These are phyloP conservation scores for Dendrobium catenatum DNA, from an alignment of 106 monocot species.

Conservation along the genomic window DNA sequence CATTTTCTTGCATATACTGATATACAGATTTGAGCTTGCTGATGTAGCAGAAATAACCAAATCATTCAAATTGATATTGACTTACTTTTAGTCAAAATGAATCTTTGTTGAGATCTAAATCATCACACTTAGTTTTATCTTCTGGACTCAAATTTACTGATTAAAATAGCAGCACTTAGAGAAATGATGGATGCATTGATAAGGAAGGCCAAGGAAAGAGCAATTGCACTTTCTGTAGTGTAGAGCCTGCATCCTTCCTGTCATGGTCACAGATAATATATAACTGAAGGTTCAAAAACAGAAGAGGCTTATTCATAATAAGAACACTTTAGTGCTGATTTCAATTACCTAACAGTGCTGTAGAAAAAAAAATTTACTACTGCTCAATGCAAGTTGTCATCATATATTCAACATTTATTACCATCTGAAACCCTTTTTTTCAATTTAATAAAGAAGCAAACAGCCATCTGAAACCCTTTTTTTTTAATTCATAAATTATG, in stretches of 20 bases:
- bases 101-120: slow-evolving; percentile 88
- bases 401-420: too few relatives aligned
- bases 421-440: too few relatives aligned
- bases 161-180: slow-evolving; percentile 75
- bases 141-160: slow-evolving; percentile 42
- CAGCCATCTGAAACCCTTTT: slow-evolving; percentile 31
- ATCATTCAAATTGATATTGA: background rate
- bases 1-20: background rate
- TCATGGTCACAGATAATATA: slow-evolving; percentile 13
- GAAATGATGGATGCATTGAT: slow-evolving; percentile 90
- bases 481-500: too few relatives aligned
- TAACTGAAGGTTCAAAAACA: background rate
- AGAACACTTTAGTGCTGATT: background rate
- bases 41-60: background rate
- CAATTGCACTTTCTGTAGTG: slow-evolving; percentile 81
- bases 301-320: background rate
- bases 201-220: slow-evolving; percentile 79
- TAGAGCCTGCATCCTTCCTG: slow-evolving; percentile 91
- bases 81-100: slow-evolving; percentile 79
- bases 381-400: too few relatives aligned
- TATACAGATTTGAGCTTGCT: background rate
- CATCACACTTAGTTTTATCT: slow-evolving; percentile 58
- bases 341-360: background rate
- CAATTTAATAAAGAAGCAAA: slow-evolving; percentile 35
- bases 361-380: too few relatives aligned